phyloP scores from a whole-genome alignment of 768 basidiomycete species.

The Coprinopsis cinerea region DNA sequence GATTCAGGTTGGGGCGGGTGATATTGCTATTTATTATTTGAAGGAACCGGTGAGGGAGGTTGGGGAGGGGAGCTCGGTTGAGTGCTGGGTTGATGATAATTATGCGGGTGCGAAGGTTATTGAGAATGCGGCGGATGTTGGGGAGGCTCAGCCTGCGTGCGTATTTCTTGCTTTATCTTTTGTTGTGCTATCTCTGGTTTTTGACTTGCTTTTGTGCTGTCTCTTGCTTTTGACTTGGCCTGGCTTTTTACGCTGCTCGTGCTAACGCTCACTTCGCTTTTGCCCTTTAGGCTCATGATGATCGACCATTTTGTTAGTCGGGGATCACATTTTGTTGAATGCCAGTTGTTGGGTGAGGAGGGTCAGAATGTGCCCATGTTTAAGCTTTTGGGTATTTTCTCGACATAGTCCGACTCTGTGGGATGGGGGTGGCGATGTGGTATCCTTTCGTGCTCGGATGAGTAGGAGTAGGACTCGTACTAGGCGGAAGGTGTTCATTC shows the following conservation, averaged over 20 bases:
- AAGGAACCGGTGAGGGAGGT: constrained; percentile 59
- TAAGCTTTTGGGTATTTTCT: constrained; percentile 88
- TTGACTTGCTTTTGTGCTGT: constrained; percentile 6
- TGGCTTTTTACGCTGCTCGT: too few relatives aligned
- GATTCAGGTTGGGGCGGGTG: constrained; percentile 80
- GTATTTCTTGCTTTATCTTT: constrained; percentile 25
- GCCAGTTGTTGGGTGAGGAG: constrained; percentile 82
- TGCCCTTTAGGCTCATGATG: constrained; percentile 54
- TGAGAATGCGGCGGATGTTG: constrained; percentile 68
- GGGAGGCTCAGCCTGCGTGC: constrained; percentile 60
- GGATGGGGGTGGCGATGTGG: background rate
- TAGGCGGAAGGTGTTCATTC: background rate
- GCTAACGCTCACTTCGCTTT: too few relatives aligned
- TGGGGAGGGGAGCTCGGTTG: constrained; percentile 65
- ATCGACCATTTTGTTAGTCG: constrained; percentile 84
- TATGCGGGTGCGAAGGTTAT: constrained; percentile 68
- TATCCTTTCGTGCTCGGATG: background rate
- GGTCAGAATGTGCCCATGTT: constrained; percentile 74
- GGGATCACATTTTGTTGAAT: constrained; percentile 93
- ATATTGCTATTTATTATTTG: constrained; percentile 88
- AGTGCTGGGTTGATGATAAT: constrained; percentile 99
- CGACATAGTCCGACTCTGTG: constrained; percentile 46
- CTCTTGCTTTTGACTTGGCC: too few relatives aligned
- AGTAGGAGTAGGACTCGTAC: background rate
- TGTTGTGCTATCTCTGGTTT: constrained; percentile 2